phyloP scores from a whole-genome alignment of 306 rosid genomes.

The Cucumis cinereus region DNA sequence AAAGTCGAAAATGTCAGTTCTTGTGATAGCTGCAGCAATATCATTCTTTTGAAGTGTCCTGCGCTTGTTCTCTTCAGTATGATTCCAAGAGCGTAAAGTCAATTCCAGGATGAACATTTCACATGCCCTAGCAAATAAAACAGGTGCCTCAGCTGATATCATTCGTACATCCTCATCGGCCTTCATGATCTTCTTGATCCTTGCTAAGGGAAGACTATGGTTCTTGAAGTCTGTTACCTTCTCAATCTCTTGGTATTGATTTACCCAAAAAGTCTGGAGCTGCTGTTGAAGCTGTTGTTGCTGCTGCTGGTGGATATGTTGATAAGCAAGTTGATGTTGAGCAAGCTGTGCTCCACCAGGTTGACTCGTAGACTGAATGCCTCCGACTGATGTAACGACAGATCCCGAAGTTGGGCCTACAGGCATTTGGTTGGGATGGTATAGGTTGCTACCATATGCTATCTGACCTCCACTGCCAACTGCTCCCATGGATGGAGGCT shows the following conservation, averaged over 20 bases:
- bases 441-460: constrained; percentile 20
- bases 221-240: constrained; percentile 49
- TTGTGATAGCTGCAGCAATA: constrained; percentile 52
- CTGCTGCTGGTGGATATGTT: constrained; percentile 33
- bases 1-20: constrained; percentile 51
- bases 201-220: constrained; percentile 56
- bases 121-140: constrained; percentile 52
- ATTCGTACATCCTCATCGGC: constrained; percentile 53
- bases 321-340: constrained; percentile 43
- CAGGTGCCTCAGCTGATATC: constrained; percentile 59
- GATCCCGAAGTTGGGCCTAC: constrained; percentile 13
- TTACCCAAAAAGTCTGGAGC: constrained; percentile 43
- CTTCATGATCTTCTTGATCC: constrained; percentile 60
- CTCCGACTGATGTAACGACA: constrained; percentile 21
- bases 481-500: constrained; percentile 19
- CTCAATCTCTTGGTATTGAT: constrained; percentile 43
- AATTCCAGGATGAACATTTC: constrained; percentile 53
- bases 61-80: constrained; percentile 54
- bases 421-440: constrained; percentile 17
- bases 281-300: constrained; percentile 40
- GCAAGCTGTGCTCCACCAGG: constrained; percentile 32
- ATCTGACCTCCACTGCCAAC: constrained; percentile 22
- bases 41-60: constrained; percentile 53
- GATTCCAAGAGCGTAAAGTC: constrained; percentile 62
- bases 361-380: constrained; percentile 25